These are phyloP conservation scores for Capsicum rhomboideum DNA, from an alignment of 257 asterid species.

Conservation along the genomic window DNA sequence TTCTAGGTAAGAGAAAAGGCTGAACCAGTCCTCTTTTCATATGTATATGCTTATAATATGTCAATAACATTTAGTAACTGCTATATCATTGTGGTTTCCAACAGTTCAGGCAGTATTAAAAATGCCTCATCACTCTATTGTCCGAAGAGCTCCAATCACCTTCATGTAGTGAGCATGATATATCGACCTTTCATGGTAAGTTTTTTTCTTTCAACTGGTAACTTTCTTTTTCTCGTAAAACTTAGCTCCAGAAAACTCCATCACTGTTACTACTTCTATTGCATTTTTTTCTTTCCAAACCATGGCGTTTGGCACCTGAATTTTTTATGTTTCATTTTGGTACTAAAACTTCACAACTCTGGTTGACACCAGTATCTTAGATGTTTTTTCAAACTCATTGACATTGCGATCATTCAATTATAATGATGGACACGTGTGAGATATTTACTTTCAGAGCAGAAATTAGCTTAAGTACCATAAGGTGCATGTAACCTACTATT, in stretches of 20 bases:
- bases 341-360: not conserved
- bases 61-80: not conserved
- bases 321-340: not conserved
- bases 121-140: constrained; percentile 33
- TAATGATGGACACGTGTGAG: not conserved
- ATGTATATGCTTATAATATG: not conserved
- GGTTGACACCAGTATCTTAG: not conserved
- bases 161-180: constrained; percentile 44
- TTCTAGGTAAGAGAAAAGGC: constrained; percentile 25
- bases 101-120: constrained; percentile 31
- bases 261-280: not conserved
- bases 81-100: constrained; percentile 8
- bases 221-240: not conserved
- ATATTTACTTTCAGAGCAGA: not conserved
- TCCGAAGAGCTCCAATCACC: constrained; percentile 38
- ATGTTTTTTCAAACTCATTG: not conserved
- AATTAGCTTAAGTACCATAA: not conserved
- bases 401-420: not conserved
- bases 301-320: not conserved
- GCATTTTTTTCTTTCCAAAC: not conserved
- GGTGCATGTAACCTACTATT: not conserved
- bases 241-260: not conserved
- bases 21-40: not conserved
- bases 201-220: not conserved
- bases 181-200: constrained; percentile 69